Evolutionary conservation across 2,329 filamentous ascomycete genomes (phyloP).

Genomic region (Stagonosporopsis vannaccii): DNA sequence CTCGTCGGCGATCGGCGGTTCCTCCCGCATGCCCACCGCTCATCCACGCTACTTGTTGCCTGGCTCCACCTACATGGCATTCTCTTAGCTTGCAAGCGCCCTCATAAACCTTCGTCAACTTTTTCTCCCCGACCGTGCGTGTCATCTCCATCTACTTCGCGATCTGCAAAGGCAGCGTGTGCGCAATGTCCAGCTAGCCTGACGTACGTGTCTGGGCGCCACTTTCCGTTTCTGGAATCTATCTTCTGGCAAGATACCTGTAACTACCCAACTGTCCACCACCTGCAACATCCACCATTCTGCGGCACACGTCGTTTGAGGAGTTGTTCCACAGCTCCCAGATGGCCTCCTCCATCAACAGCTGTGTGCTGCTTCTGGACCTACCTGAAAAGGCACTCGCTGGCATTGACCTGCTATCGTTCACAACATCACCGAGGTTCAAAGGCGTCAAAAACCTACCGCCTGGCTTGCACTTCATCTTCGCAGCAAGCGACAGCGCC

Average conservation of each 20-base stretch:
- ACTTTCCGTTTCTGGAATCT: slow-evolving; percentile 24
- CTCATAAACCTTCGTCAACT: background rate
- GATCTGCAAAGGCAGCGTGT: background rate
- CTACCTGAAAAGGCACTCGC: slow-evolving; percentile 57
- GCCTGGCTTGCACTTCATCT: slow-evolving; percentile 67
- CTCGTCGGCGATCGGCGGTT: slow-evolving; percentile 27
- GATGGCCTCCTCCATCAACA: slow-evolving; percentile 46
- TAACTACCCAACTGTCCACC: background rate
- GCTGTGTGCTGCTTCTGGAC: slow-evolving; percentile 54
- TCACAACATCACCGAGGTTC: slow-evolving; percentile 68
- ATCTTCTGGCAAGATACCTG: slow-evolving; percentile 18
- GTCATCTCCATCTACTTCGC: background rate
- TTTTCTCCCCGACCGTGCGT: background rate
- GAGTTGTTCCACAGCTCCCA: slow-evolving; percentile 43
- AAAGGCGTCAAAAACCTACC: slow-evolving; percentile 67
- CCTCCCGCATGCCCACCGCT: slow-evolving; percentile 22
- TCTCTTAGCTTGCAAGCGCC: slow-evolving; percentile 13
- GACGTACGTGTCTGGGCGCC: slow-evolving; percentile 13
- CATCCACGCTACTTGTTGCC: slow-evolving; percentile 22
- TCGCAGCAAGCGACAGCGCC: slow-evolving; percentile 64
- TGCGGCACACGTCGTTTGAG: slow-evolving; percentile 45
- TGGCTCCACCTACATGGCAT: slow-evolving; percentile 22
- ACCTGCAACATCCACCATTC: slow-evolving; percentile 36
- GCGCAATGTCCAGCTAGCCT: slow-evolving; percentile 11
- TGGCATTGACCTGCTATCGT: slow-evolving; percentile 65